Percentiles rank a stretch among this genome's conserved stretches.
Conservation (phyloP, 2,329 filamentous ascomycete genomes). For the Epichloe sp. region DNA sequence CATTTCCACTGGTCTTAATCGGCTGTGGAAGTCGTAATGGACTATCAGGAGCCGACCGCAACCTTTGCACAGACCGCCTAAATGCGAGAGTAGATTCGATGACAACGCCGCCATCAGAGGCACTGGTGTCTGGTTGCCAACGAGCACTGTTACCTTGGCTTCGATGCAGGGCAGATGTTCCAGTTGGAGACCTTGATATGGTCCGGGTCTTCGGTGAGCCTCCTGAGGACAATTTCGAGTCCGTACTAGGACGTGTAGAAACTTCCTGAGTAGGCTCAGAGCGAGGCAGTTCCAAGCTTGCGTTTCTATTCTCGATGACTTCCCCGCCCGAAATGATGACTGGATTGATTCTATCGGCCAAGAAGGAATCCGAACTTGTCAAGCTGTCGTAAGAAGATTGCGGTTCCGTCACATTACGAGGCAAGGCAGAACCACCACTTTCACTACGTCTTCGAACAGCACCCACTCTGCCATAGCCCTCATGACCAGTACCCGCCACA, state of each 20-base stretch:
- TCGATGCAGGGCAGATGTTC: slow-evolving; percentile 40
- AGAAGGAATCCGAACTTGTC: slow-evolving; percentile 39
- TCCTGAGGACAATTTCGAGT: slow-evolving; percentile 28
- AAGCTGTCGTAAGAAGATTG: slow-evolving; percentile 40
- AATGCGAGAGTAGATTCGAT: slow-evolving; percentile 41
- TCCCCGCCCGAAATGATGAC: slow-evolving; percentile 54
- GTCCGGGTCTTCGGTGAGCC: slow-evolving; percentile 28
- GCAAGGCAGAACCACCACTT: slow-evolving; percentile 36
- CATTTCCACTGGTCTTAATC: slow-evolving; percentile 31
- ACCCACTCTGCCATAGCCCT: slow-evolving; percentile 63
- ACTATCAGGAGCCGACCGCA: slow-evolving; percentile 31
- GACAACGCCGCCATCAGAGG: slow-evolving; percentile 31
- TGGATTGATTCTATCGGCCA: slow-evolving; percentile 49
- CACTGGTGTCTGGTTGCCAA: slow-evolving; percentile 42
- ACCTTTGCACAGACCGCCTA: slow-evolving; percentile 39
- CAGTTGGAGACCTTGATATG: slow-evolving; percentile 30
- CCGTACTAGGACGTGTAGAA: slow-evolving; percentile 26
- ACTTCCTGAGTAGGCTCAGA: slow-evolving; percentile 36
- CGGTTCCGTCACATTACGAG: slow-evolving; percentile 29
- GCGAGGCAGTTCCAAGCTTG: slow-evolving; percentile 12
- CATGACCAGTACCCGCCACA: slow-evolving; percentile 83
- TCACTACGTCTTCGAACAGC: slow-evolving; percentile 49
- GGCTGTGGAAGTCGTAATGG: slow-evolving; percentile 38
- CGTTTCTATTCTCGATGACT: slow-evolving; percentile 46
- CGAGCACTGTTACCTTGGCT: slow-evolving; percentile 16